phyloP scores from a whole-genome alignment of 2,329 filamentous ascomycete genomes.

The Cryphonectria radicalis region DNA sequence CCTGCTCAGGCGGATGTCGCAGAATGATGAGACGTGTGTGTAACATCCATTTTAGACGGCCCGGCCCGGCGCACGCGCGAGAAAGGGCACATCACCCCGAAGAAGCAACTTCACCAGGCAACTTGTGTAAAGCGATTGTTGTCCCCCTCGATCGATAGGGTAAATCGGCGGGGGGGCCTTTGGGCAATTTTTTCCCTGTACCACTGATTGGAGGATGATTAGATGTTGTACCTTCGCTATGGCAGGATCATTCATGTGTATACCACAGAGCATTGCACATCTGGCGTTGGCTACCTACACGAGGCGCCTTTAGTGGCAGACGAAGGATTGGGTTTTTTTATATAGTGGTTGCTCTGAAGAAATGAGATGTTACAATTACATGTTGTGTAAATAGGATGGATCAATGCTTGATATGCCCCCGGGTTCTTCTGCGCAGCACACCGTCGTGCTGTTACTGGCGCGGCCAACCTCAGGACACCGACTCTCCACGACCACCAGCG shows the following conservation, averaged over 20 bases:
- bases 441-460: background rate
- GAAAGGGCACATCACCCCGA: background rate
- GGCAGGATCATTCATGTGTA: constrained; percentile 23
- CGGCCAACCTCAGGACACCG: background rate
- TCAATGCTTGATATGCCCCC: background rate
- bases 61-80: background rate
- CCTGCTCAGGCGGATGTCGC: background rate
- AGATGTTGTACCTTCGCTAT: constrained; percentile 19
- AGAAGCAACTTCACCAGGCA: background rate
- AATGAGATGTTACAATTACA: background rate
- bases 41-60: constrained; percentile 2
- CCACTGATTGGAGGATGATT: constrained; percentile 9
- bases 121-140: background rate
- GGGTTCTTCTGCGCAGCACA: background rate
- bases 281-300: constrained; percentile 21
- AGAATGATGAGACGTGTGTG: background rate
- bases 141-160: background rate
- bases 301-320: background rate
- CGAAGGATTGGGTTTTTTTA: background rate
- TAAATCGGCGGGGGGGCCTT: background rate
- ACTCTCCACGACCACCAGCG: background rate
- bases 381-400: background rate
- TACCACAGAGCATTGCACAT: constrained; percentile 25
- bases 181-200: background rate
- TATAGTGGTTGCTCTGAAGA: background rate